These are phyloP conservation scores for Stereum hirsutum DNA, from an alignment of 1,284 basidiomycete species.

Conservation along the genomic window DNA sequence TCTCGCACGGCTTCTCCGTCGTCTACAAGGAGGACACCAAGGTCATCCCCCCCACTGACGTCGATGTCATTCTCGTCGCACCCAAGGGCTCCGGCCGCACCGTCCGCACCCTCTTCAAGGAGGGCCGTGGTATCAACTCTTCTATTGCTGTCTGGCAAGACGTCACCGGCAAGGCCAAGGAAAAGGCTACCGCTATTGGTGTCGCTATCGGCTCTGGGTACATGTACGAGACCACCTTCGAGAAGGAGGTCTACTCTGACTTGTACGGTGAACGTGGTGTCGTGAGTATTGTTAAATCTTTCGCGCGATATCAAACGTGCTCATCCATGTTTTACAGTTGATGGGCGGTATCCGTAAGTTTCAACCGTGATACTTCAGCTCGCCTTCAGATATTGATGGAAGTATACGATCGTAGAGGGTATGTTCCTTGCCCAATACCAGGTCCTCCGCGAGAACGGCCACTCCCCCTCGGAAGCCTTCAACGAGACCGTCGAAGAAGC, in stretches of 20 bases:
- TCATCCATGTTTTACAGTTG: slow-evolving; percentile 39
- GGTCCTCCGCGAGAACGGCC: slow-evolving; percentile 97
- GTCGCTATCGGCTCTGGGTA: slow-evolving; percentile 95
- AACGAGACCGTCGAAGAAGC: slow-evolving; percentile 99
- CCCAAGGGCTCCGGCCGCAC: slow-evolving; percentile 99
- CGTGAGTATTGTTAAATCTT: slow-evolving; percentile 37
- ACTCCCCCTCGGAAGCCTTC: slow-evolving; percentile 97
- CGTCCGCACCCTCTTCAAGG: slow-evolving; percentile 99
- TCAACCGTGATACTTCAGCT: background rate
- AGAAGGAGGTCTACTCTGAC: slow-evolving; percentile 99
- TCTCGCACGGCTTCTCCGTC: slow-evolving; percentile 99
- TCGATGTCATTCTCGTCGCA: slow-evolving; percentile 98
- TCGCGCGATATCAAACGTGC: background rate
- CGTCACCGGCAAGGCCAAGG: slow-evolving; percentile 95
- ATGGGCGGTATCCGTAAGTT: slow-evolving; percentile 95
- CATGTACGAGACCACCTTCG: slow-evolving; percentile 97
- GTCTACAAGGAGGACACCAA: slow-evolving; percentile 98
- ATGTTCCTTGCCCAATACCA: slow-evolving; percentile 99
- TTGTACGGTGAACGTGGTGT: slow-evolving; percentile 99
- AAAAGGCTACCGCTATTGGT: slow-evolving; percentile 93
- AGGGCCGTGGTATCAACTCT: slow-evolving; percentile 97
- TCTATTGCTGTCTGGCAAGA: slow-evolving; percentile 87
- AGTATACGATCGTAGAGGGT: slow-evolving; percentile 61
- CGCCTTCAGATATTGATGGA: slow-evolving; percentile 10
- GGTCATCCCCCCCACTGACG: slow-evolving; percentile 85